phyloP scores from a whole-genome alignment of 2,329 filamentous ascomycete species.

The Coccinonectria pachysandricola region DNA sequence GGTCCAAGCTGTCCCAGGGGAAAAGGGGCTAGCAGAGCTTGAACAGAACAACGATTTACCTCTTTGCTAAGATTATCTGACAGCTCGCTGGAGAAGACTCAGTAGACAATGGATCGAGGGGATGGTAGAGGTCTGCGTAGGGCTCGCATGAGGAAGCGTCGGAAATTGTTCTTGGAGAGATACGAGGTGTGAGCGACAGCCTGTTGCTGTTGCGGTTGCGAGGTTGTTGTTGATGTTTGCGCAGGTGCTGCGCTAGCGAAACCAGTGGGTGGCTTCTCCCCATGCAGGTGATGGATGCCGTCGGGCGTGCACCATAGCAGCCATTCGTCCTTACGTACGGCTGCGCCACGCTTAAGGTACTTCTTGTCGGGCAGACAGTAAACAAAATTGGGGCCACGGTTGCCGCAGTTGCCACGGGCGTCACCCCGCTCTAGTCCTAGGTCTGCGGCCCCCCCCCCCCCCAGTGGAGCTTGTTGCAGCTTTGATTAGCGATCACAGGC shows the following conservation, averaged over 20 bases:
- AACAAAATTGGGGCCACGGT: slow-evolving; percentile 11
- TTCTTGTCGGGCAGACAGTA: slow-evolving; percentile 7
- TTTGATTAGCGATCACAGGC: too few relatives aligned
- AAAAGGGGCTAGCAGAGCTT: background rate
- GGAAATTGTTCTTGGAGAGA: slow-evolving; percentile 3
- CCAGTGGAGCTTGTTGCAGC: too few relatives aligned
- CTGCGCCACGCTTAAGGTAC: too few relatives aligned
- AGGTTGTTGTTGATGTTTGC: slow-evolving; percentile 9
- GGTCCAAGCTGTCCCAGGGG: background rate
- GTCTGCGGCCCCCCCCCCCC: too few relatives aligned
- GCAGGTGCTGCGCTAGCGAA: slow-evolving; percentile 5
- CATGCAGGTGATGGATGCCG: slow-evolving; percentile 9
- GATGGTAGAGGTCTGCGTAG: slow-evolving; percentile 5
- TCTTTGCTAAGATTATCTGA: too few relatives aligned
- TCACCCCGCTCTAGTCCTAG: too few relatives aligned
- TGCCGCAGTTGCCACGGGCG: slow-evolving; percentile 17
- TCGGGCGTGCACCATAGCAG: too few relatives aligned
- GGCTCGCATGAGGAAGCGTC: slow-evolving; percentile 15
- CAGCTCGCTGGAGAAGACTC: slow-evolving; percentile 7
- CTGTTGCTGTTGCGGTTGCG: slow-evolving; percentile 7
- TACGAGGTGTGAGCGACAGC: too few relatives aligned
- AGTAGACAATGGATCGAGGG: slow-evolving; percentile 7
- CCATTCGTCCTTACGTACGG: too few relatives aligned
- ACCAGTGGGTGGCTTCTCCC: slow-evolving; percentile 6
- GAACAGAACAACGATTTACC: too few relatives aligned